Percentiles rank a stretch among this genome's conserved stretches.
Conservation (phyloP, 129 eudicot species). For the Ambrosia trifida region DNA sequence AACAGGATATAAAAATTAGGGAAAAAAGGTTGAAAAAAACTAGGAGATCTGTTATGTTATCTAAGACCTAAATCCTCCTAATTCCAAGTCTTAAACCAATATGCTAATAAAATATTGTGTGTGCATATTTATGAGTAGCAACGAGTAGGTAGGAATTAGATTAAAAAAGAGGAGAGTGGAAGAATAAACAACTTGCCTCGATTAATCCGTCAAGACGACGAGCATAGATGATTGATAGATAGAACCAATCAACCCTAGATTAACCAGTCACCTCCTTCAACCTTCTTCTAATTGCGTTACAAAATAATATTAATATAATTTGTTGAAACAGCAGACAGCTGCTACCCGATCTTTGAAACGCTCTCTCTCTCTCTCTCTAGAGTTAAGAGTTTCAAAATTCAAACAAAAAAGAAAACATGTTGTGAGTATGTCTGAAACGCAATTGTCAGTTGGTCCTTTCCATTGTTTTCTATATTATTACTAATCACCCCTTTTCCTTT, state of each 20-base stretch:
- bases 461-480: conserved; percentile 7
- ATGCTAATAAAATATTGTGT: too few relatives aligned
- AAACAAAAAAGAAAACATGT: not conserved
- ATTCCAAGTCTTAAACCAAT: too few relatives aligned
- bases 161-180: not conserved
- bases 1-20: not conserved
- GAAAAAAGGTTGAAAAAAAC: not conserved
- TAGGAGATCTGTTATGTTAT: too few relatives aligned
- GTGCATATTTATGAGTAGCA: too few relatives aligned
- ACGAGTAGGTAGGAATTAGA: too few relatives aligned
- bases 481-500: conserved; percentile 14
- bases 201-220: conserved; percentile 21
- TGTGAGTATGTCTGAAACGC: not conserved
- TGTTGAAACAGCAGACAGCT: conserved; percentile 26
- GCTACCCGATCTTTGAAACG: conserved; percentile 15
- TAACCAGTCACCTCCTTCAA: not conserved
- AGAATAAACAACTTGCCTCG: conserved; percentile 33
- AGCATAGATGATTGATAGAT: too few relatives aligned
- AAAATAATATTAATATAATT: not conserved
- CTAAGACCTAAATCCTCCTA: too few relatives aligned
- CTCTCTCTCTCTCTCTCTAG: conserved; percentile 22
- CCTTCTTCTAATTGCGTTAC: conserved; percentile 22
- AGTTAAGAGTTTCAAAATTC: conserved; percentile 23
- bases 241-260: conserved; percentile 23
- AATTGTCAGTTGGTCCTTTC: not conserved